phyloP scores from a whole-genome alignment of 768 basidiomycete species.

The Suillus ampliporus region DNA sequence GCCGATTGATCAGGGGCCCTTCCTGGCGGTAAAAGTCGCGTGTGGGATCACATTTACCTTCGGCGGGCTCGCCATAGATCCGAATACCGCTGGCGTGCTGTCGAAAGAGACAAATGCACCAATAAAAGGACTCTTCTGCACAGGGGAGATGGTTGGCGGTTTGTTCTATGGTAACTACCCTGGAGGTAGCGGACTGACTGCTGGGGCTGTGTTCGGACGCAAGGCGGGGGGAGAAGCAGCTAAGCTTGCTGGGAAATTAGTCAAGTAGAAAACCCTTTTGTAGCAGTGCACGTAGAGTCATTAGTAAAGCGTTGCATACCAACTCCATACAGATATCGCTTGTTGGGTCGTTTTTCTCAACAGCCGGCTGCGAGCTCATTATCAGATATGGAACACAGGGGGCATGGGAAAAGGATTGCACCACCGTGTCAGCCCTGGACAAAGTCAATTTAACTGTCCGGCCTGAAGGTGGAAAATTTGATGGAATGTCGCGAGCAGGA shows the following conservation, averaged over 20 bases:
- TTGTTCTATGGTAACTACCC: slow-evolving; percentile 72
- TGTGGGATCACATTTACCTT: slow-evolving; percentile 80
- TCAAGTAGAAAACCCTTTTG: slow-evolving; percentile 11
- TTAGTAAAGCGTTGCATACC: too few species aligned
- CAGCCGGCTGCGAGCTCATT: background rate
- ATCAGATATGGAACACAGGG: background rate
- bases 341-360: background rate
- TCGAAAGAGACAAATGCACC: slow-evolving; percentile 43
- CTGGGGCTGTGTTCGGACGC: slow-evolving; percentile 68
- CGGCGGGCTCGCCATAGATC: slow-evolving; percentile 67
- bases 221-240: slow-evolving; percentile 58
- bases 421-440: background rate
- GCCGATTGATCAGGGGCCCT: slow-evolving; percentile 55
- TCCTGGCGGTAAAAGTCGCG: slow-evolving; percentile 68
- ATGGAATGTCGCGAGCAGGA: too few species aligned
- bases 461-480: background rate
- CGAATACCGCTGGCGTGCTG: slow-evolving; percentile 56
- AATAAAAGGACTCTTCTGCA: slow-evolving; percentile 64
- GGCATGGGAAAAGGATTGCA: background rate
- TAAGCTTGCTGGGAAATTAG: slow-evolving; percentile 15
- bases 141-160: slow-evolving; percentile 73
- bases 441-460: background rate
- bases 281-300: slow-evolving; percentile 6
- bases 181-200: slow-evolving; percentile 69
- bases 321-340: too few species aligned